These are phyloP conservation scores for Leucogyrophana mollusca DNA, from an alignment of 768 basidiomycete genomes.

Conservation along the genomic window DNA sequence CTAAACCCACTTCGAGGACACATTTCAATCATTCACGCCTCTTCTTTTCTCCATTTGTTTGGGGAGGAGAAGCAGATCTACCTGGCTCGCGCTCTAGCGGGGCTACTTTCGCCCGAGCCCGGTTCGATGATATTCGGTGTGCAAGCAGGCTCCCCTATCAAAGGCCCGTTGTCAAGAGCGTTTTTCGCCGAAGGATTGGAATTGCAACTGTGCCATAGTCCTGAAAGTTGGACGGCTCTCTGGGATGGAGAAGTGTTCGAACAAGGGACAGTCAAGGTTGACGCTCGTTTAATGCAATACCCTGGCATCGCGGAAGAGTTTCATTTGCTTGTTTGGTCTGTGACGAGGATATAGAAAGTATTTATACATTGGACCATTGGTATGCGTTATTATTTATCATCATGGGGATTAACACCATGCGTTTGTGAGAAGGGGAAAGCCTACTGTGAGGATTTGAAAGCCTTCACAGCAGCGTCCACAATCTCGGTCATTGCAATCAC, in stretches of 20 bases:
- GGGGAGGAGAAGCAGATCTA: slow-evolving; percentile 36
- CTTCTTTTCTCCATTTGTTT: slow-evolving; percentile 50
- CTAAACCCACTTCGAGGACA: slow-evolving; percentile 44
- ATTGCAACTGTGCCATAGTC: slow-evolving; percentile 32
- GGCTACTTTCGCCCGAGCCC: slow-evolving; percentile 38
- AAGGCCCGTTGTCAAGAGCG: not conserved
- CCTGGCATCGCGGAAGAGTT: not conserved
- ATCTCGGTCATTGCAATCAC: slow-evolving; percentile 69
- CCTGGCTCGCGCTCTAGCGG: slow-evolving; percentile 41
- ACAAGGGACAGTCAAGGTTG: slow-evolving; percentile 31
- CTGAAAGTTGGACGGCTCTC: slow-evolving; percentile 34
- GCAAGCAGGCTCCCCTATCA: slow-evolving; percentile 27
- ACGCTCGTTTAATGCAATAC: slow-evolving; percentile 11
- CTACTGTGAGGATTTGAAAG: slow-evolving; percentile 1
- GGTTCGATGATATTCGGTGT: slow-evolving; percentile 48
- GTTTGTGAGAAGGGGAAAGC: no score
- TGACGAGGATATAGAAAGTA: not conserved
- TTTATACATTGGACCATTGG: no score
- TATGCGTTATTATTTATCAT: no score
- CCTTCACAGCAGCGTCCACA: slow-evolving; percentile 52
- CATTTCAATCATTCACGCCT: slow-evolving; percentile 47
- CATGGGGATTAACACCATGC: no score
- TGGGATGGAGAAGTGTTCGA: slow-evolving; percentile 35
- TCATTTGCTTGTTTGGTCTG: not conserved
- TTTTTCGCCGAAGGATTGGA: slow-evolving; percentile 18